Evolutionary conservation across 352 stramenopile genomes (phyloP).

Genomic region (Aphanomyces invadans): DNA sequence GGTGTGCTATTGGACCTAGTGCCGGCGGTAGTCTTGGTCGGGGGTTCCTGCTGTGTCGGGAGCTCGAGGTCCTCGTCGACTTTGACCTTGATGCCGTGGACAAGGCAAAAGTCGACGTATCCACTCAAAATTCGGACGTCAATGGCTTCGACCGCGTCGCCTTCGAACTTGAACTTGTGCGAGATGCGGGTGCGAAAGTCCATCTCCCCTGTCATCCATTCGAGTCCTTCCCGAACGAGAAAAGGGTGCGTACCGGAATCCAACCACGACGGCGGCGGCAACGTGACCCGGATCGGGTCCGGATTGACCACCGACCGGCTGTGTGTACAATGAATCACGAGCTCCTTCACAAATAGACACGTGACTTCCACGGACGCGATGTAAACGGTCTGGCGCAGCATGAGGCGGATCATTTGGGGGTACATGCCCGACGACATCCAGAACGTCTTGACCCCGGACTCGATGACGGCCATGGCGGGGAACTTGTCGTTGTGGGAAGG

Average conservation of each 20-base stretch:
- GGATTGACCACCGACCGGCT: constrained; percentile 26
- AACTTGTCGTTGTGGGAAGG: constrained; percentile 53
- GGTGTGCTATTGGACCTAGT: neutral
- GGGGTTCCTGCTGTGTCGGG: neutral
- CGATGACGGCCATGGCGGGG: constrained; percentile 43
- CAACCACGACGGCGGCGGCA: constrained; percentile 7
- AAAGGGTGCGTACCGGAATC: neutral
- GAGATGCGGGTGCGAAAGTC: neutral
- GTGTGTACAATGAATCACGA: constrained; percentile 41
- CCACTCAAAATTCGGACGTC: constrained; percentile 24
- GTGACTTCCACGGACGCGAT: constrained; percentile 59
- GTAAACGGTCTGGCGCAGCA: constrained; percentile 48
- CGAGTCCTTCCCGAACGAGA: too few species aligned
- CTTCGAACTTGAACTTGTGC: constrained; percentile 25
- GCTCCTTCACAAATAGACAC: constrained; percentile 49
- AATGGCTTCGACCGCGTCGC: constrained; percentile 23
- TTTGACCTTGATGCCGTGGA: constrained; percentile 23
- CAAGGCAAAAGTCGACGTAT: constrained; percentile 23
- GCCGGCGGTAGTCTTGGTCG: neutral
- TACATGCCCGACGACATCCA: constrained; percentile 71
- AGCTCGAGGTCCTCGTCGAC: constrained; percentile 19
- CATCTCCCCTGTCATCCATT: neutral
- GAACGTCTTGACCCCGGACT: constrained; percentile 41
- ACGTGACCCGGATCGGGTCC: constrained; percentile 7
- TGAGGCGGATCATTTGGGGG: constrained; percentile 59